A percentile compares a stretch with the other conserved stretches of the same genome.
Evolutionary conservation across 2,329 filamentous ascomycete genomes (phyloP).

Genomic region (Plectosphaerella plurivora): DNA sequence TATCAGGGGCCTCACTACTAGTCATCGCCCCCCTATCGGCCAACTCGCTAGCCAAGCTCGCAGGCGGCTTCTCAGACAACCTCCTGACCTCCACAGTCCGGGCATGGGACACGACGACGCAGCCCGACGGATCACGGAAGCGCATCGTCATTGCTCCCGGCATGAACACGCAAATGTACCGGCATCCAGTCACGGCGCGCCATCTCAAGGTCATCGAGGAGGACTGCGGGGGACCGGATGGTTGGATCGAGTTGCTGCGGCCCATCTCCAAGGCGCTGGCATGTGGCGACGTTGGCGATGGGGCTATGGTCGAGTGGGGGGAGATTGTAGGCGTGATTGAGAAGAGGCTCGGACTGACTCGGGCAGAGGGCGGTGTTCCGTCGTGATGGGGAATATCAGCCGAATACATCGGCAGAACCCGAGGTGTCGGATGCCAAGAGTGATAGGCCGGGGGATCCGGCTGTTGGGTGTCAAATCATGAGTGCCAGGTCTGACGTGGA

Average conservation of each 20-base stretch:
- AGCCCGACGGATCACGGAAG: slow-evolving; percentile 54
- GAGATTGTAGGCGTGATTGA: slow-evolving; percentile 67
- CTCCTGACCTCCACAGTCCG: slow-evolving; percentile 70
- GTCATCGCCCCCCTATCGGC: slow-evolving; percentile 78
- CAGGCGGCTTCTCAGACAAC: slow-evolving; percentile 71
- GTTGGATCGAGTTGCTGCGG: slow-evolving; percentile 67
- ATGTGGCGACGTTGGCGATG: slow-evolving; percentile 78
- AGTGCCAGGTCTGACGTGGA: too few species aligned
- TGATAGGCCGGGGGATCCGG: too few species aligned
- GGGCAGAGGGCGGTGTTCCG: too few species aligned
- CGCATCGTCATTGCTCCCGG: slow-evolving; percentile 72
- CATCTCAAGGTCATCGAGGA: slow-evolving; percentile 67
- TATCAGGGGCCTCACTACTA: slow-evolving; percentile 68
- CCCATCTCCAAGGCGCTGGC: slow-evolving; percentile 76
- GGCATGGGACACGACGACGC: slow-evolving; percentile 79
- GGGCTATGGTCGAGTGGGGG: slow-evolving; percentile 79
- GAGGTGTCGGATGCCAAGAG: too few species aligned
- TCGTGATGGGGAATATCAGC: too few species aligned
- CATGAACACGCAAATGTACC: slow-evolving; percentile 92
- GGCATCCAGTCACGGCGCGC: slow-evolving; percentile 71
- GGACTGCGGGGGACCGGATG: slow-evolving; percentile 61
- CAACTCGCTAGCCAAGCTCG: slow-evolving; percentile 82
- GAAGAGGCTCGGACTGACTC: slow-evolving; percentile 32
- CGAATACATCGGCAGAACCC: too few species aligned
- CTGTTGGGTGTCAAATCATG: too few species aligned